These are phyloP conservation scores for Cinnamomum chago DNA, from an alignment of 164 flowering plant genomes.

Conservation along the genomic window DNA sequence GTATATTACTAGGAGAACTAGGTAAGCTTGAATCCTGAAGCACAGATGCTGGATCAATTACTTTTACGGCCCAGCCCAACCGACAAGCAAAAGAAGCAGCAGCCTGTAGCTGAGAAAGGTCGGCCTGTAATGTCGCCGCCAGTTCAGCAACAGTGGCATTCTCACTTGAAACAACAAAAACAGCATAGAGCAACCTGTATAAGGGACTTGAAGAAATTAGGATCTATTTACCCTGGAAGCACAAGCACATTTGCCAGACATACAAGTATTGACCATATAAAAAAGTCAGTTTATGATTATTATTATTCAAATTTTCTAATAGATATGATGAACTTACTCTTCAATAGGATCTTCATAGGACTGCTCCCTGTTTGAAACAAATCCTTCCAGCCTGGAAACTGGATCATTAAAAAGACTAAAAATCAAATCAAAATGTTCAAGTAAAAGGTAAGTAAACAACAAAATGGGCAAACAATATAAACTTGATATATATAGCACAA, in stretches of 20 bases:
- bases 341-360: slow-evolving; percentile 98
- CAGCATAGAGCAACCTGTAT: slow-evolving; percentile 92
- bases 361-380: slow-evolving; percentile 97
- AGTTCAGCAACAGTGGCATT: slow-evolving; percentile 95
- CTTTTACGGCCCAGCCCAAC: slow-evolving; percentile 93
- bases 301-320: neutral
- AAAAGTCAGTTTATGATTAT: neutral
- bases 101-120: slow-evolving; percentile 88
- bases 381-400: slow-evolving; percentile 99
- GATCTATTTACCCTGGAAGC: slow-evolving; percentile 1
- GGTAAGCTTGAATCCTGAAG: slow-evolving; percentile 64
- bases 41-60: slow-evolving; percentile 84
- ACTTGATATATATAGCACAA: no score
- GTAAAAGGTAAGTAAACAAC: neutral
- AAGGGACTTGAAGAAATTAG: slow-evolving; percentile 15
- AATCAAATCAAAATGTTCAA: slow-evolving; percentile 11
- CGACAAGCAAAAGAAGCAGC: slow-evolving; percentile 99
- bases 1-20: slow-evolving; percentile 41
- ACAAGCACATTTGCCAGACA: slow-evolving; percentile 1
- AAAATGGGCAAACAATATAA: neutral
- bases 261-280: neutral
- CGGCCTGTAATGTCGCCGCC: slow-evolving; percentile 95
- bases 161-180: slow-evolving; percentile 98
- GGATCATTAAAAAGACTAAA: slow-evolving; percentile 29
- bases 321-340: slow-evolving; percentile 58